These are phyloP conservation scores for Fusarium sp. DNA, from an alignment of 2,329 filamentous ascomycete species.

Conservation along the genomic window DNA sequence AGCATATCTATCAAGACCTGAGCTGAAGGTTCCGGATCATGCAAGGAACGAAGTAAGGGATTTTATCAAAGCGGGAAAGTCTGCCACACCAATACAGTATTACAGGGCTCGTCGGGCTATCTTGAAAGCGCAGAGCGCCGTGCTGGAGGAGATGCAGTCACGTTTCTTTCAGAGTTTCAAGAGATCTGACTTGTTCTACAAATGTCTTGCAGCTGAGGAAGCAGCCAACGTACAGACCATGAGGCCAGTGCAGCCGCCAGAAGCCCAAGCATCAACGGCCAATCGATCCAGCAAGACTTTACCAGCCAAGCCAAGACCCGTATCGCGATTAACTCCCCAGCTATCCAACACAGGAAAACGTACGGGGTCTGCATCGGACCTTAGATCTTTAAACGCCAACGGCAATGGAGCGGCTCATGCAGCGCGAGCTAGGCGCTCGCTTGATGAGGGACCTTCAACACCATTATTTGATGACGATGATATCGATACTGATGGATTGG, in stretches of 20 bases:
- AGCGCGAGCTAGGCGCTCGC: slow-evolving; percentile 67
- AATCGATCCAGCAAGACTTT: slow-evolving; percentile 52
- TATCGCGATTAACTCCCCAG: slow-evolving; percentile 56
- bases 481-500: slow-evolving; percentile 74
- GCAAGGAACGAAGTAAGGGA: slow-evolving; percentile 76
- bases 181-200: slow-evolving; percentile 93
- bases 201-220: slow-evolving; percentile 92
- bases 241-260: slow-evolving; percentile 35
- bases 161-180: slow-evolving; percentile 87
- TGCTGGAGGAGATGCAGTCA: slow-evolving; percentile 85
- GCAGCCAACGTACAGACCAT: slow-evolving; percentile 56
- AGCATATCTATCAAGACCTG: slow-evolving; percentile 83
- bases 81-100: slow-evolving; percentile 84
- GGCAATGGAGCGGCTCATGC: slow-evolving; percentile 56
- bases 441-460: slow-evolving; percentile 68
- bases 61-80: slow-evolving; percentile 82
- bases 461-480: slow-evolving; percentile 86
- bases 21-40: slow-evolving; percentile 79
- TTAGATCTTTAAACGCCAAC: slow-evolving; percentile 54
- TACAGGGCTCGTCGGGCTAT: slow-evolving; percentile 83
- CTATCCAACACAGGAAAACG: slow-evolving; percentile 53
- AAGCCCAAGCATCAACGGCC: slow-evolving; percentile 43
- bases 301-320: slow-evolving; percentile 57
- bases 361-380: slow-evolving; percentile 61
- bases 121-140: slow-evolving; percentile 81